Base-by-base conservation (phyloP, 768 basidiomycete species). In the Mycena kentingensis region DNA sequence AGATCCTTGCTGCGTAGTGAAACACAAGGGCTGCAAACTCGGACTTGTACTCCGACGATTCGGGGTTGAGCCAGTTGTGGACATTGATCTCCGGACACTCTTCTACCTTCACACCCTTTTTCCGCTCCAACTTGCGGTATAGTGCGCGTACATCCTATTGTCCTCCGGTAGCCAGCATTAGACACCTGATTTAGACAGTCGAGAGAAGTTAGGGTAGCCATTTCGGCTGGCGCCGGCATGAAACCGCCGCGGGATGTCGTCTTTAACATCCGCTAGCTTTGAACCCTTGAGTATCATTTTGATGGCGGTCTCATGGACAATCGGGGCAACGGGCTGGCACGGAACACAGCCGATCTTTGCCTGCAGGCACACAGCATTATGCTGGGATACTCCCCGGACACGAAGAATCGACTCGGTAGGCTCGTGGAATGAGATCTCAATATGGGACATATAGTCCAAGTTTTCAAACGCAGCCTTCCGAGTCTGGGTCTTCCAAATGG, bases 21-120 rank as follows among this genome's bases (percentile, higher is more conserved):
- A 68, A 68, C 5, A 66, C 46, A 3, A 64, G 65, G 12, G 54
- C 36, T 3, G 45, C 39, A 41, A 66, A 46, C 2, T 42, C 49
- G 2, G 18, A 25, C 29, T 64, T 63, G 47, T 44, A 68, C 3
- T 57, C 26, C 18, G 39, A 51, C 6, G 62, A 64, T 4, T 51
- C 11, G 2, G 52, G 61, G 55, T 66, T 49, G 5, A 68, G 54
- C 67, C 67, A 68, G 25, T 60, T 47, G 34, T 67, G 35, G 19
- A 68, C 35, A 44, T 68, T 68, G 45, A 59, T 26, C 21, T 66
- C 49, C 1, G 59, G 44, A n/a, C 19, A 21, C 10, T 52, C 31
- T 8, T n/a, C 21, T 1, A 54, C 34, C 18, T 54, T 43, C n/a
- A 63, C 49, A 8, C 63, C 63, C 2, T 55, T 42, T 26, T 56